Evolutionary conservation across 176 grass and related monocot species (phyloP).

Genomic region (Triticum dicoccoides): DNA sequence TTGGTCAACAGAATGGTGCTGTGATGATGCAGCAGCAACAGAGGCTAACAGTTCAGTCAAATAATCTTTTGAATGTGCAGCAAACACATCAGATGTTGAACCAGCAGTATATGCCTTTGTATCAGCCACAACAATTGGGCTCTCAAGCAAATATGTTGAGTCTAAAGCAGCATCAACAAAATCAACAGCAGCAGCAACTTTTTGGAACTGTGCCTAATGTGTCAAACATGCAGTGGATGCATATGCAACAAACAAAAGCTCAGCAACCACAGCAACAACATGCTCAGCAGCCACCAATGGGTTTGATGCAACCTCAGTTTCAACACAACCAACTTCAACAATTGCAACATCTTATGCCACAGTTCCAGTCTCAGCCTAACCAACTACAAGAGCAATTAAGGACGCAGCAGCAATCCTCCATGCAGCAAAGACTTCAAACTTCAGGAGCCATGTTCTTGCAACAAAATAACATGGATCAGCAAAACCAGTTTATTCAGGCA

Average conservation of each 20-base stretch:
- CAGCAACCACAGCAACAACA: conserved; percentile 67
- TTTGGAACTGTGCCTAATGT: conserved; percentile 56
- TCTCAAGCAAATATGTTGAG: conserved; percentile 57
- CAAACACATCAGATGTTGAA: conserved; percentile 73
- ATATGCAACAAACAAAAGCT: conserved; percentile 55
- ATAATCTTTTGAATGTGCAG: conserved; percentile 72
- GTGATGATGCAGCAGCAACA: conserved; percentile 70
- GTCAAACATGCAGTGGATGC: conserved; percentile 51
- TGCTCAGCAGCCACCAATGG: conserved; percentile 55
- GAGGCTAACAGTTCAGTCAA: conserved; percentile 67
- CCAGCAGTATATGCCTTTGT: conserved; percentile 68
- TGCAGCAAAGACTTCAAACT: conserved; percentile 59
- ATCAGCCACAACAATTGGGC: conserved; percentile 60
- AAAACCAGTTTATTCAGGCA: conserved; percentile 70
- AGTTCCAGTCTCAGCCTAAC: conserved; percentile 60
- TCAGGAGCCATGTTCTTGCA: conserved; percentile 64
- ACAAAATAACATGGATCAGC: conserved; percentile 61
- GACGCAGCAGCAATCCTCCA: conserved; percentile 52
- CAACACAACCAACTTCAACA: conserved; percentile 70
- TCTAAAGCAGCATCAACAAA: conserved; percentile 56
- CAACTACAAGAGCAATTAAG: conserved; percentile 55
- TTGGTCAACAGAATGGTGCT: conserved; percentile 60
- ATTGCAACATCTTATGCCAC: conserved; percentile 68
- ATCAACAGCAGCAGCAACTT: conserved; percentile 56
- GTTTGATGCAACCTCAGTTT: conserved; percentile 56